A percentile compares a stretch with the other conserved stretches of the same genome.
Evolutionary conservation across 1,139 yeast genomes (phyloP).

Genomic region (Kodamaea ohmeri): DNA sequence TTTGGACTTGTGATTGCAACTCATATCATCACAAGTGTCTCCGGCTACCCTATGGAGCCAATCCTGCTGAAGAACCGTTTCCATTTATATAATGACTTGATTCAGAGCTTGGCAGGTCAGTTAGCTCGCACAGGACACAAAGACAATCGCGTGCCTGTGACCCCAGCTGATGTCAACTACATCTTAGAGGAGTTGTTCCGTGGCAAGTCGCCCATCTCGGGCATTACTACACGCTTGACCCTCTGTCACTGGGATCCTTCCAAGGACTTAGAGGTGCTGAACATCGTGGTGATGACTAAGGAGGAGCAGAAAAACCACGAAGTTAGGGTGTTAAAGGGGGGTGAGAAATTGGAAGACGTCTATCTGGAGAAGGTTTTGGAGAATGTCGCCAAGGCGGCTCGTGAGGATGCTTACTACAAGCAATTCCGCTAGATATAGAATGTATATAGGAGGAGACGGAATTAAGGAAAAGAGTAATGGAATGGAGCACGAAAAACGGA

Average conservation of each 20-base stretch:
- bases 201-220: slow-evolving; percentile 89
- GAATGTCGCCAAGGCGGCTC: slow-evolving; percentile 59
- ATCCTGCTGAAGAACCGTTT: slow-evolving; percentile 88
- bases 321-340: slow-evolving; percentile 64
- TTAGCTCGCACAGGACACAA: slow-evolving; percentile 68
- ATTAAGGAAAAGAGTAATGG: neutral
- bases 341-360: slow-evolving; percentile 57
- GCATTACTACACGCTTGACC: slow-evolving; percentile 73
- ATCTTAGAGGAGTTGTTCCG: slow-evolving; percentile 89
- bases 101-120: slow-evolving; percentile 85
- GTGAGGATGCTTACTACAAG: slow-evolving; percentile 71
- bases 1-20: slow-evolving; percentile 91
- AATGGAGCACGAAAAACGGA: no score
- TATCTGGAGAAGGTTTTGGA: slow-evolving; percentile 61
- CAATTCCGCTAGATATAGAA: slow-evolving; percentile 35
- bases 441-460: neutral
- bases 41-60: slow-evolving; percentile 87
- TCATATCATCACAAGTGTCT: slow-evolving; percentile 69
- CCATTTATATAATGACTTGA: slow-evolving; percentile 77
- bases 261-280: slow-evolving; percentile 57
- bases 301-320: slow-evolving; percentile 86
- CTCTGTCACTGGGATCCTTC: slow-evolving; percentile 81
- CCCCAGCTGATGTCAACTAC: slow-evolving; percentile 72
- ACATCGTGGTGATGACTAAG: slow-evolving; percentile 82
- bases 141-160: slow-evolving; percentile 71